Evolutionary conservation across 164 flowering plant genomes (phyloP).

Genomic region (Annona cherimola): DNA sequence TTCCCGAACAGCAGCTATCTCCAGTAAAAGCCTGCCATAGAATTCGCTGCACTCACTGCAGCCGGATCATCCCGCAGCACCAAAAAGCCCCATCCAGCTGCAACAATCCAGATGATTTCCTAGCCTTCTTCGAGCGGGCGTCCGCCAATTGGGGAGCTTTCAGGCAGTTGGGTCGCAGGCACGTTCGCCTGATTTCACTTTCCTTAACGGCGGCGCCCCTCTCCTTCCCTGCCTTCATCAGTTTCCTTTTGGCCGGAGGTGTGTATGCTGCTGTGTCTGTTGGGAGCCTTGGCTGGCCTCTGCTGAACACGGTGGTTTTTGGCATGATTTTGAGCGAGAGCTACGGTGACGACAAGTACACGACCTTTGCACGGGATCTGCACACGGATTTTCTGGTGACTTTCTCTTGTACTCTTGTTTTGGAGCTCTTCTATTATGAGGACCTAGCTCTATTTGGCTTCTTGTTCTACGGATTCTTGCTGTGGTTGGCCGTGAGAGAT

Average conservation of each 20-base stretch:
- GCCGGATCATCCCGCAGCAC: too few species aligned
- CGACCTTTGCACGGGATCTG: conserved; percentile 39
- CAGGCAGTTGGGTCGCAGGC: conserved; percentile 52
- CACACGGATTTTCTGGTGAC: conserved; percentile 65
- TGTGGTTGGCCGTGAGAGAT: conserved; percentile 68
- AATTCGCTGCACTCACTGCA: too few species aligned
- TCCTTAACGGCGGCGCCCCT: conserved; percentile 57
- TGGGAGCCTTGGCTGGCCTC: conserved; percentile 65
- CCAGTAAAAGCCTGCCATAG: too few species aligned
- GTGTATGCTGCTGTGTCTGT: conserved; percentile 43
- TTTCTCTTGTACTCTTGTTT: conserved; percentile 58
- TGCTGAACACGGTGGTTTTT: conserved; percentile 82
- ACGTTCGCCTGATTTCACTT: conserved; percentile 60
- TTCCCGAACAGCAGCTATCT: too few species aligned
- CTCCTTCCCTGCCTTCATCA: conserved; percentile 60
- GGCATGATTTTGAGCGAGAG: conserved; percentile 84
- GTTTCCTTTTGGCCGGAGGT: conserved; percentile 36
- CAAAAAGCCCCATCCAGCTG: too few species aligned
- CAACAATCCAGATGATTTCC: too few species aligned
- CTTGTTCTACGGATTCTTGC: conserved; percentile 54
- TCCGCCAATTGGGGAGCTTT: conserved; percentile 55
- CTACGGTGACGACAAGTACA: conserved; percentile 51
- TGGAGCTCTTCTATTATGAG: conserved; percentile 81
- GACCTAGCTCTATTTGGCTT: conserved; percentile 83
- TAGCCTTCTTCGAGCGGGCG: conserved; percentile 63